Evolutionary conservation across 2,329 filamentous ascomycete species (phyloP), one percentile per base, ranked within the genome.

Genomic region (Sphaerulina populicola): DNA sequence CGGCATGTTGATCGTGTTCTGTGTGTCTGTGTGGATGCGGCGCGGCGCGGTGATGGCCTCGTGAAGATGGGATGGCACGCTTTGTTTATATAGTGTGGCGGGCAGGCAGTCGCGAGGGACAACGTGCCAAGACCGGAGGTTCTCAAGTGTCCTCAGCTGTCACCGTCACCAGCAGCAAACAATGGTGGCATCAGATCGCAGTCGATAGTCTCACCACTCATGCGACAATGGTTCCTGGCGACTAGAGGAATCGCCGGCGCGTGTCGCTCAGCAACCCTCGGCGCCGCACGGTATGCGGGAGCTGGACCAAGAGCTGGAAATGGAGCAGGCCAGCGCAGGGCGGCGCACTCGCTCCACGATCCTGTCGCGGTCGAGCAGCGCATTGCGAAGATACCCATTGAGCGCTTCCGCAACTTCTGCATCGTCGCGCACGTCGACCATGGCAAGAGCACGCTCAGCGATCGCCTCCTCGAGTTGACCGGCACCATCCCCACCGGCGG

Each of bases 371-470:
- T 85, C 18, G 81, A 85, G 66, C 71, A 73, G 52, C 74, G 81
- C 58, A 89, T 91, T 54, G 75, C 81, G 12, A 81, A 79, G 5
- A 90, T 91, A 49, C 86, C 86, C 2, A 84, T 90, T 62, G 81
- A 85, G 51, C 80, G 86, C 15, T 91, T 79, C 64, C 85, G 93
- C 57, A 98, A 98, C 70, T 98, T 98, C 69, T 98, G 93, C 71
- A 97, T 98, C 64, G 91, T 98, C 46, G 93, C 93, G 8, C 93
- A 98, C 69, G 94, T 98, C 66, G 93, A 98, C 69, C 93, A 98
- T 81, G 93, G 93, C 64, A 98, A 98, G 72, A 94, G 87, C 66
- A 98, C 93, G 4, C 81, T 98, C 47, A 91, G 85, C 60, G 93
- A 98, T 65, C 85, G 93, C 2, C 74, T 98, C 48, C 79, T 98